Evolutionary conservation across 345 rosid species (phyloP).

Genomic region (Cardamine chenopodiifolia): DNA sequence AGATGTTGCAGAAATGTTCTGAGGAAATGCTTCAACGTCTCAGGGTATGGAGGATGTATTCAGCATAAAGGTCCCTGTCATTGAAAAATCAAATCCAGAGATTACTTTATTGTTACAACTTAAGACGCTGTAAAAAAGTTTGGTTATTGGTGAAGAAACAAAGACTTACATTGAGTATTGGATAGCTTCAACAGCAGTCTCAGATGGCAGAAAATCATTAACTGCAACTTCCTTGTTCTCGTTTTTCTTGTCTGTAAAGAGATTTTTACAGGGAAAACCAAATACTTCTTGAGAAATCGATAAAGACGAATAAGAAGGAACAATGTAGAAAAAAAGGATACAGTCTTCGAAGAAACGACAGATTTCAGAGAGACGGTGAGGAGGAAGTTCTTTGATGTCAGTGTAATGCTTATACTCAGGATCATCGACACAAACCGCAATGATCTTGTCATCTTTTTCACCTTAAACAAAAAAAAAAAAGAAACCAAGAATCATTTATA

Average conservation of each 20-base stretch:
- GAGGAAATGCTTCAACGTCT: constrained; percentile 52
- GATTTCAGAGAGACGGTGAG: constrained; percentile 95
- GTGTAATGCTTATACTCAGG: constrained; percentile 89
- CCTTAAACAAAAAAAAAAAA: constrained; percentile 49
- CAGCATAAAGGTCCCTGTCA: constrained; percentile 92
- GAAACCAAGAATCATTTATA: background rate
- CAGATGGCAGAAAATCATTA: constrained; percentile 76
- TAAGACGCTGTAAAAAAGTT: background rate
- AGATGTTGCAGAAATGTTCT: constrained; percentile 8
- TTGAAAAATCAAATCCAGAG: background rate
- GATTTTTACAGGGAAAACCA: background rate
- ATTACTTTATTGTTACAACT: background rate
- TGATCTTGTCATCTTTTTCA: constrained; percentile 97
- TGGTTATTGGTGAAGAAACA: constrained; percentile 3
- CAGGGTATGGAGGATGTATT: constrained; percentile 74
- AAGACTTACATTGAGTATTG: constrained; percentile 84
- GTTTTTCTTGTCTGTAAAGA: constrained; percentile 79
- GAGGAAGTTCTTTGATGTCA: constrained; percentile 88
- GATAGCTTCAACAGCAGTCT: constrained; percentile 66
- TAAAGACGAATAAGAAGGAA: background rate
- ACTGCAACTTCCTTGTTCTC: constrained; percentile 99
- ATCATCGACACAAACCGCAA: constrained; percentile 98
- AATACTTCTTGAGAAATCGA: background rate
- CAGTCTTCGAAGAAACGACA: constrained; percentile 98
- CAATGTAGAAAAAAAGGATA: constrained; percentile 47